phyloP scores from a whole-genome alignment of 805 yeast species.

The Ogataea corticis region DNA sequence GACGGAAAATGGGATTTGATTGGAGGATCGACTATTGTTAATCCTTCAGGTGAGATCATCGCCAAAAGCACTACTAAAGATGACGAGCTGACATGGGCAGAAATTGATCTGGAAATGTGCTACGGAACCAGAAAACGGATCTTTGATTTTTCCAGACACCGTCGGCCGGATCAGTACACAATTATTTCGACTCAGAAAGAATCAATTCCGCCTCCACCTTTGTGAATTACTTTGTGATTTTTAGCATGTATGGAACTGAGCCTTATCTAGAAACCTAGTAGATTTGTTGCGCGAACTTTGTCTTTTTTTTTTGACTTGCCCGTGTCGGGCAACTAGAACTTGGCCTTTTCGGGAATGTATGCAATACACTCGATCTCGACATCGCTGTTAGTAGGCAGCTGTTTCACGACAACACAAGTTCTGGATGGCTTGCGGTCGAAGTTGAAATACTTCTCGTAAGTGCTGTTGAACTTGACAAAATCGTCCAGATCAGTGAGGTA shows the following conservation, averaged over 20 bases:
- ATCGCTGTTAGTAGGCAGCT: slow-evolving; percentile 1
- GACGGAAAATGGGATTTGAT: slow-evolving; percentile 13
- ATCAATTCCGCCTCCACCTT: slow-evolving; percentile 5
- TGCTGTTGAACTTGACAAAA: slow-evolving; percentile 2
- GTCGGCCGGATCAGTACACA: slow-evolving; percentile 10
- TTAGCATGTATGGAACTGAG: too few relatives aligned
- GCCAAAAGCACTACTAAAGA: slow-evolving; percentile 11
- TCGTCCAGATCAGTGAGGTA: slow-evolving; percentile 1
- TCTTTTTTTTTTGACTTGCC: background rate
- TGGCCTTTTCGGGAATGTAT: slow-evolving; percentile 3
- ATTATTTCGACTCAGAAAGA: slow-evolving; percentile 8
- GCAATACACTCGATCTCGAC: slow-evolving; percentile 5
- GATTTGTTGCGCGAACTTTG: background rate
- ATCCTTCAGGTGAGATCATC: slow-evolving; percentile 9
- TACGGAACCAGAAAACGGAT: slow-evolving; percentile 8
- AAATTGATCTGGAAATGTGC: slow-evolving; percentile 10
- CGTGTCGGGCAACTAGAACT: background rate
- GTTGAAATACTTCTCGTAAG: background rate
- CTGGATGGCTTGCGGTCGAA: slow-evolving; percentile 1
- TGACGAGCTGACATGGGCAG: slow-evolving; percentile 13
- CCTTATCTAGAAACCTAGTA: background rate
- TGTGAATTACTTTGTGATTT: too few relatives aligned
- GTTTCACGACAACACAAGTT: slow-evolving; percentile 3
- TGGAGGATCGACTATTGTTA: slow-evolving; percentile 13
- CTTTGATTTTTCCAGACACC: slow-evolving; percentile 12